phyloP scores from a whole-genome alignment of 2,329 filamentous ascomycete species.

The Trichoderma sp. region DNA sequence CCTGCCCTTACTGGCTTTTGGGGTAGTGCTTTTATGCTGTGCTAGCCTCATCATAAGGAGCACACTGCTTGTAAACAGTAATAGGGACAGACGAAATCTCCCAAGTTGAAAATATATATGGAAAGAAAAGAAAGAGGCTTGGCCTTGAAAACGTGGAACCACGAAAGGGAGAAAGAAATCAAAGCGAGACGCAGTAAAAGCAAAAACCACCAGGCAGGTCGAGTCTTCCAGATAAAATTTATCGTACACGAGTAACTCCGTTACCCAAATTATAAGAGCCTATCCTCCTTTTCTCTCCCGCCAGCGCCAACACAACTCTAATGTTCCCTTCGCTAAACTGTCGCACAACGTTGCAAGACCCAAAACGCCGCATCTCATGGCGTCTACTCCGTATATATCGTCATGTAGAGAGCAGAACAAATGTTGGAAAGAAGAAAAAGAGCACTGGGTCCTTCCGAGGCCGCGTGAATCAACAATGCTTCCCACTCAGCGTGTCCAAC shows the following conservation, averaged over 20 bases:
- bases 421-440: background rate
- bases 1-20: background rate
- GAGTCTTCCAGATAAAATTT: constrained; percentile 28
- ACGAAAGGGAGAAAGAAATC: constrained; percentile 15
- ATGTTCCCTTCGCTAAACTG: constrained; percentile 21
- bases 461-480: background rate
- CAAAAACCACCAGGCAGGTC: constrained; percentile 16
- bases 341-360: constrained; percentile 20
- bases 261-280: constrained; percentile 33
- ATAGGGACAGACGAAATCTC: background rate
- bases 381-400: constrained; percentile 13
- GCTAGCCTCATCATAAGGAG: background rate
- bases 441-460: background rate
- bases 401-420: constrained; percentile 14
- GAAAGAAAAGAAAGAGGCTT: background rate
- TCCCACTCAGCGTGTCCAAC: constrained; percentile 4
- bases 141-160: background rate
- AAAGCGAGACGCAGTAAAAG: constrained; percentile 9
- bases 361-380: constrained; percentile 21
- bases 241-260: constrained; percentile 36
- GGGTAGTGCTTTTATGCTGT: background rate
- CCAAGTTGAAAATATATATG: background rate
- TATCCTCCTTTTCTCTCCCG: constrained; percentile 22
- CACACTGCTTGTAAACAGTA: background rate
- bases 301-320: constrained; percentile 19